Conservation (phyloP, 805 yeast species). For the Nakazawaea laoshanensis region DNA sequence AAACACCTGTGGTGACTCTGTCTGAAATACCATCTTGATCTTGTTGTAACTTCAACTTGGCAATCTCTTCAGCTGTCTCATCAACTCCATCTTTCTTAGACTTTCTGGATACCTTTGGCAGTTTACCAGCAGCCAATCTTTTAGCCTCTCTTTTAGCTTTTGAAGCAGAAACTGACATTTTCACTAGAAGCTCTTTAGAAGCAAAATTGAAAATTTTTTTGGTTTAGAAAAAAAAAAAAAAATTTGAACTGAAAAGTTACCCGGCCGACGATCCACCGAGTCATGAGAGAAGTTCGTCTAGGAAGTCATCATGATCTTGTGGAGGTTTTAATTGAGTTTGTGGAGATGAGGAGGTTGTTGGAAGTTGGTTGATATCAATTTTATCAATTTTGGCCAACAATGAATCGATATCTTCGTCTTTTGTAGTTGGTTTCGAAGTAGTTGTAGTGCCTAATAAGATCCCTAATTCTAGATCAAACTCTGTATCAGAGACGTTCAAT, state of each 20-base stretch:
- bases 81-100: constrained; percentile 48
- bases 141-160: constrained; percentile 98
- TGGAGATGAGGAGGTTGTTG: too few species aligned
- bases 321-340: too few species aligned
- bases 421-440: not conserved
- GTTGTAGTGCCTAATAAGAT: constrained; percentile 14
- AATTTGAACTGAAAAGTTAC: constrained; percentile 1
- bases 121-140: constrained; percentile 77
- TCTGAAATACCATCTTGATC: constrained; percentile 93
- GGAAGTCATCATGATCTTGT: constrained; percentile 14
- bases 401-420: not conserved
- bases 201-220: not conserved
- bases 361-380: too few species aligned
- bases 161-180: constrained; percentile 68
- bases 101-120: constrained; percentile 58
- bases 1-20: constrained; percentile 96
- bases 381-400: too few species aligned
- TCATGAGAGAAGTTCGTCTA: constrained; percentile 13
- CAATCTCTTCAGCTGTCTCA: constrained; percentile 65
- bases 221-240: constrained; percentile 1
- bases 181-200: not conserved
- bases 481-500: constrained; percentile 2
- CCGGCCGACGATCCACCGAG: constrained; percentile 1
- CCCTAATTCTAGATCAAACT: constrained; percentile 15
- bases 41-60: constrained; percentile 83